These are phyloP conservation scores for Wallacemonas rigidus DNA, from an alignment of 208 protist genomes.

Conservation along the genomic window DNA sequence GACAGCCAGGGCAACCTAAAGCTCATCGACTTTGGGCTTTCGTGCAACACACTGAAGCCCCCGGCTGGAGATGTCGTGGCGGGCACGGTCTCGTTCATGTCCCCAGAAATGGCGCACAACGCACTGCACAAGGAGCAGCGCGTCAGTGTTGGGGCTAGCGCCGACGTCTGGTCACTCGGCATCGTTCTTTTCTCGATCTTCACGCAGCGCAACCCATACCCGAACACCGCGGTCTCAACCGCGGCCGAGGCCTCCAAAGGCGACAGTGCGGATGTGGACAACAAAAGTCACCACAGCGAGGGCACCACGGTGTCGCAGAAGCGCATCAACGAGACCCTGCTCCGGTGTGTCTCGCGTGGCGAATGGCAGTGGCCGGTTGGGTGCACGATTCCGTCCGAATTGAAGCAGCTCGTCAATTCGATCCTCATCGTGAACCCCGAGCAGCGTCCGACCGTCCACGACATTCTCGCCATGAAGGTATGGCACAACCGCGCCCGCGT, in stretches of 20 bases:
- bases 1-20: slow-evolving; percentile 87
- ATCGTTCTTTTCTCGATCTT: slow-evolving; percentile 92
- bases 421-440: slow-evolving; percentile 61
- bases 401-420: slow-evolving; percentile 69
- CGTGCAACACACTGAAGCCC: slow-evolving; percentile 68
- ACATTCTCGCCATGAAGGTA: slow-evolving; percentile 61
- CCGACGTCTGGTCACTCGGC: slow-evolving; percentile 88
- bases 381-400: slow-evolving; percentile 52
- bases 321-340: slow-evolving; percentile 54
- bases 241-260: neutral
- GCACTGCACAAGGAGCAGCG: slow-evolving; percentile 76
- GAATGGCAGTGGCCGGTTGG: slow-evolving; percentile 81
- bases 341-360: slow-evolving; percentile 67
- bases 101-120: slow-evolving; percentile 93
- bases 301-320: slow-evolving; percentile 26
- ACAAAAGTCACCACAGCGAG: slow-evolving; percentile 12
- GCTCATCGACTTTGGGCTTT: slow-evolving; percentile 92
- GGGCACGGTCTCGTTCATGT: slow-evolving; percentile 92
- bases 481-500: slow-evolving; percentile 75
- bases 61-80: slow-evolving; percentile 85
- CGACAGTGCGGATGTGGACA: slow-evolving; percentile 11
- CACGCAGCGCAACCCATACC: slow-evolving; percentile 86
- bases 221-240: slow-evolving; percentile 10
- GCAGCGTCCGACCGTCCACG: slow-evolving; percentile 60
- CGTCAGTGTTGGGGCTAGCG: slow-evolving; percentile 78